Evolutionary conservation across 1,284 basidiomycete species (phyloP).

Genomic region (Microbotryum saponariae): DNA sequence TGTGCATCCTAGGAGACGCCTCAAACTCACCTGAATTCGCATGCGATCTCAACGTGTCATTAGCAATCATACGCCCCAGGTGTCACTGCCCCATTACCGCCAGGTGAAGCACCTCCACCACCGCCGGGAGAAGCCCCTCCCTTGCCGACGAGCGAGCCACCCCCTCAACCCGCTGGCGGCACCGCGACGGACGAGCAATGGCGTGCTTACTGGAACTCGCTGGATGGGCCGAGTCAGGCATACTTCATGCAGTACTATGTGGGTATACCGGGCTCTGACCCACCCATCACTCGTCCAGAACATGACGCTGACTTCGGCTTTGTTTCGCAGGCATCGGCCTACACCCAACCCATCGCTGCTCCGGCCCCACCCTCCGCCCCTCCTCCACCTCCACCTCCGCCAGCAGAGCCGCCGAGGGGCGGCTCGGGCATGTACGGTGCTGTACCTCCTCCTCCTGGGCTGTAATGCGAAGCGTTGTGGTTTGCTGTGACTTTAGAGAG

Average conservation of each 20-base stretch:
- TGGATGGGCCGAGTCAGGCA: conserved; percentile 26
- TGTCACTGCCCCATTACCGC: conserved; percentile 28
- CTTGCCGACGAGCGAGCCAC: neutral
- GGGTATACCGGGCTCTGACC: neutral
- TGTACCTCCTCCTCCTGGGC: conserved; percentile 5
- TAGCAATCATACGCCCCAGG: conserved; percentile 24
- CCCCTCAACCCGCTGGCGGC: conserved; percentile 7
- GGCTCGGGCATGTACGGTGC: conserved; percentile 2
- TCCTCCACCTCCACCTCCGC: conserved; percentile 2
- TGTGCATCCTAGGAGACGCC: too few species aligned
- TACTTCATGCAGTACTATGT: conserved; percentile 30
- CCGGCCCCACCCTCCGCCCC: neutral
- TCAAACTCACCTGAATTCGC: neutral
- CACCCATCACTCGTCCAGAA: neutral
- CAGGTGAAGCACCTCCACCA: conserved; percentile 27
- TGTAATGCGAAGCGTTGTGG: neutral
- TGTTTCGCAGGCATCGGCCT: neutral
- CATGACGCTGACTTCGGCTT: neutral
- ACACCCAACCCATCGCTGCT: neutral
- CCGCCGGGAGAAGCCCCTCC: conserved; percentile 8
- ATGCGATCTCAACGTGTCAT: neutral
- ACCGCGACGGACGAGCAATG: conserved; percentile 23
- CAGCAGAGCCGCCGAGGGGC: neutral
- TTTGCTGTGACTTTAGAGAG: too few species aligned
- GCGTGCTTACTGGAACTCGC: conserved; percentile 28